Conservation (phyloP, 257 asterid genomes). For the Cynanchum wilfordii region DNA sequence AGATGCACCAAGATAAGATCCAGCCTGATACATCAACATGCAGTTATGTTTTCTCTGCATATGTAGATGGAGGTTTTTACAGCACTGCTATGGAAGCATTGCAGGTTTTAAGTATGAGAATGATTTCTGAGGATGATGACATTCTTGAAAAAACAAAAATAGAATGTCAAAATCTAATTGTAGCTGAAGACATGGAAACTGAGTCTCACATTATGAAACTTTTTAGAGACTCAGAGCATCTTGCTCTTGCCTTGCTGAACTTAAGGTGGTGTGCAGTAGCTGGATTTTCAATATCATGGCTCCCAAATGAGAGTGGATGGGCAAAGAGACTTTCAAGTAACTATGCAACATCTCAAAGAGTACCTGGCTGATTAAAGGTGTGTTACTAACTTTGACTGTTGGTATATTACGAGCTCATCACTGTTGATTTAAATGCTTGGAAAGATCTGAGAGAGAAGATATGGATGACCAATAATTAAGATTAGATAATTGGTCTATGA, state of each 20-base stretch:
- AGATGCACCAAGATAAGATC: constrained; percentile 62
- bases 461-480: not conserved
- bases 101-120: constrained; percentile 73
- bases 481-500: not conserved
- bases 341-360: constrained; percentile 28
- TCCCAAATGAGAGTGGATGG: constrained; percentile 66
- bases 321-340: constrained; percentile 48
- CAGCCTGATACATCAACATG: constrained; percentile 81
- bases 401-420: not conserved
- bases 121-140: constrained; percentile 53
- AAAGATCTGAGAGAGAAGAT: not conserved
- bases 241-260: constrained; percentile 51
- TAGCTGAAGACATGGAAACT: constrained; percentile 39
- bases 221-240: constrained; percentile 42
- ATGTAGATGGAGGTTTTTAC: constrained; percentile 41
- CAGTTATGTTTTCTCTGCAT: constrained; percentile 59
- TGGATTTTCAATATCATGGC: constrained; percentile 48
- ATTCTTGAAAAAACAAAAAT: constrained; percentile 38
- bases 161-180: constrained; percentile 48
- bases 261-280: constrained; percentile 71
- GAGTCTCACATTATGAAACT: constrained; percentile 45
- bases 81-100: constrained; percentile 84
- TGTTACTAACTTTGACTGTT: not conserved
- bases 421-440: not conserved
- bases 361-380: not conserved